Base-by-base conservation (phyloP, 768 basidiomycete genomes). In the Kwoniella europaea region DNA sequence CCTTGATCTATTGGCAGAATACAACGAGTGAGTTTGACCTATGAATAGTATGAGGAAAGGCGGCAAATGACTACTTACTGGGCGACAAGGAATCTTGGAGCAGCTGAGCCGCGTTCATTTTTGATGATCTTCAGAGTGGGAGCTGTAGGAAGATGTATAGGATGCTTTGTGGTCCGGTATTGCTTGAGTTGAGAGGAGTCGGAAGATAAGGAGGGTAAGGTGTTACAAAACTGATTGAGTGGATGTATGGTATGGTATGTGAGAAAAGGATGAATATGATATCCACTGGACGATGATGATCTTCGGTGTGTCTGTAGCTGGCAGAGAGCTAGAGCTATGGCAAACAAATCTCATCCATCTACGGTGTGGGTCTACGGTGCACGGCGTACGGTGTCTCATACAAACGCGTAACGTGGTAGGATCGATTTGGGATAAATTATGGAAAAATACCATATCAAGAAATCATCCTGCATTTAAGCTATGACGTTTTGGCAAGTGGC, bases 41-140 rank as follows among this genome's bases (percentile, higher is more conserved):
- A 35, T 55, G 22, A 55, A 22, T 22, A 12, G 12, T 24, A 55
- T 55, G 9, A 55, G n/a, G 54, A 20, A 22, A 24, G 15, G 29
- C 46, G 53, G 54, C 54, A n/a, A 27, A n/a, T 29, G 20, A 62
- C 35, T 6, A 35, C 89, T 80, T 80, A 94, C 94, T 92, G 61
- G 92, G 87, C 68, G 92, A 94, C 79, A 97, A 89, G 79, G 94
- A 91, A 86, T 95, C 93, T 75, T 91, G 90, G 81, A 98, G 90
- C 72, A 97, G 90, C 84, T 92, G 90, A 71, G 89, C 90, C 76
- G 92, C 92, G 87, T 93, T 93, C 93, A 96, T 95, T 41, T 41
- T 69, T 24, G 24, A 18, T 55, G 62, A 4, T 15, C 4, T 20
- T 58, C 10, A 27, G 13, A 35, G 35, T 50, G 7, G 43, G 29